Percentiles rank a stretch among this genome's conserved stretches.
Conservation (phyloP, 73 alveolate genomes). For the Tetrahymena thermophila region DNA sequence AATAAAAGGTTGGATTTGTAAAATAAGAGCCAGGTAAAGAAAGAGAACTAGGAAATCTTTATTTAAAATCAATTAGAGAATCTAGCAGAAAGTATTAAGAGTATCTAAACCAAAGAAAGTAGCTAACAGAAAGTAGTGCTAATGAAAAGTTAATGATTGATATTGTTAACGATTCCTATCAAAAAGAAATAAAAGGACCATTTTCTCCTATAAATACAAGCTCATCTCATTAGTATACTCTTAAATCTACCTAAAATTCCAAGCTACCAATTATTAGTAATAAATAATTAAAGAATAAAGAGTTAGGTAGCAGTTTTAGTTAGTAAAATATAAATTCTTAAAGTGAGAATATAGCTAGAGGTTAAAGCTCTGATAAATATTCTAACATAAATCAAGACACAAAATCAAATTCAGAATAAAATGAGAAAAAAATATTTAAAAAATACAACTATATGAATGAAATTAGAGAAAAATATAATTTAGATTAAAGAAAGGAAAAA, state of each 20-base stretch:
- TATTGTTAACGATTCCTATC: background rate
- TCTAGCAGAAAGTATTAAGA: background rate
- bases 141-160: background rate
- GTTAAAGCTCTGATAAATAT: background rate
- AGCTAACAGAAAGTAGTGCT: background rate
- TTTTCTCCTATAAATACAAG: background rate
- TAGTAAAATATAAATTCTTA: background rate
- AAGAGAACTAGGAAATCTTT: background rate
- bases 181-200: background rate
- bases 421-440: background rate
- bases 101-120: background rate
- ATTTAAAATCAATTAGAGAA: background rate
- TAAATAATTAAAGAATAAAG: background rate
- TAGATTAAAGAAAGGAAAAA: background rate
- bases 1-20: background rate
- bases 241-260: background rate
- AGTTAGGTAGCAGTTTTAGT: background rate
- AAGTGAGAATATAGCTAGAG: background rate
- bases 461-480: background rate
- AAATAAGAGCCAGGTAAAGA: background rate
- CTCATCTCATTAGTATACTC: background rate
- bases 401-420: background rate
- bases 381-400: background rate
- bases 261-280: background rate
- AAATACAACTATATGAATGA: background rate